Evolutionary conservation across 768 basidiomycete species (phyloP), one percentile per base, ranked within the genome.

Genomic region (Russula emetica): DNA sequence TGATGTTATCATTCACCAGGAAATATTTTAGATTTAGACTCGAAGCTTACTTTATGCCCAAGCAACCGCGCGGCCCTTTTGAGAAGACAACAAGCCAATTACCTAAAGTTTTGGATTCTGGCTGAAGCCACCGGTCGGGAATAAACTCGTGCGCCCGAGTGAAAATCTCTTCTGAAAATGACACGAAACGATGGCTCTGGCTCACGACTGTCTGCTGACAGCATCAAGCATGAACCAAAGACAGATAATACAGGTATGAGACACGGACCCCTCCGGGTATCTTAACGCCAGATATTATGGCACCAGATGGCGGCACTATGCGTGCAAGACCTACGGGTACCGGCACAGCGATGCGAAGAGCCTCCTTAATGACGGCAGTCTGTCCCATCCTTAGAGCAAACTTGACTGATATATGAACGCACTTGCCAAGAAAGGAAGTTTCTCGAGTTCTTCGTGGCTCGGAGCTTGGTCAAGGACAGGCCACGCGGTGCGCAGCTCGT

Each of bases 31-130:
- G n/a, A n/a, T n/a, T n/a, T n/a, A 36, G 13, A 30, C 30, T 30
- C 30, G 30, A 5, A 44, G 4, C 55, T 64, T 11, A 69, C 69
- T 69, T 69, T 20, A 67, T 66, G n/a, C 68, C 69, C 5, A 69
- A 47, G 42, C 69, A 69, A 26, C 64, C 63, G 4, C 69, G 59
- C 8, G 69, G 69, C 6, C 69, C 69, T 51, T 64, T 69, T 0
- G 69, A 69, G 36, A 69, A 70, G 5, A 30, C 36, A 16, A 69
- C 60, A 2, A 69, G 47, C 34, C 61, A 67, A 26, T 42, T 34
- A 13, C 67, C 69, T n/a, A 69, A 50, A 3, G 44, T 49, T 11
- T 51, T 50, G 0, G 65, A 58, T 34, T 47, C 68, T 14, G 55
- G 36, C 26, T 53, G 45, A 13, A 66, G 60, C 69, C 69, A 69